A percentile compares a stretch with the other conserved stretches of the same genome.
Evolutionary conservation across 164 flowering plant species (phyloP).

Genomic region (Magnolia officinalis): DNA sequence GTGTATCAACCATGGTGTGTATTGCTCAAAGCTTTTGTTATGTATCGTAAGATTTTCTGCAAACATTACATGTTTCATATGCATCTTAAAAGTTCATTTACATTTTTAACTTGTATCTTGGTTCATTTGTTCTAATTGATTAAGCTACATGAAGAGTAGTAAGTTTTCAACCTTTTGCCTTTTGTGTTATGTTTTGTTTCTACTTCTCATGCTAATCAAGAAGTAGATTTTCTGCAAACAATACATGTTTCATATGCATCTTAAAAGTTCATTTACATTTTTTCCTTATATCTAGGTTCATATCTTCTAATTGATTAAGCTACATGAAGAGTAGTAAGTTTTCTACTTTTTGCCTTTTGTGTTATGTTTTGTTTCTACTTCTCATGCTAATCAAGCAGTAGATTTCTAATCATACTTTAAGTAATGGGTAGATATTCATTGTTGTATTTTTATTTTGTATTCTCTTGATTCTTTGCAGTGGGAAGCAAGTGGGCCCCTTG

Average conservation of each 20-base stretch:
- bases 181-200: no score
- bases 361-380: no score
- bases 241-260: neutral
- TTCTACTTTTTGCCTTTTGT: no score
- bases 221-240: neutral
- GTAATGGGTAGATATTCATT: neutral
- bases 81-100: neutral
- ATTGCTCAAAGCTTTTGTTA: no score
- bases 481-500: conserved; percentile 55
- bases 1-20: no score
- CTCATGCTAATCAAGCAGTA: neutral
- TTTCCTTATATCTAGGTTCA: neutral
- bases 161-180: no score
- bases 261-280: neutral
- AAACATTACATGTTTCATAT: neutral
- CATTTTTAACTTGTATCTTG: neutral
- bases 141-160: neutral
- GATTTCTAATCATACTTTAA: neutral
- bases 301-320: neutral
- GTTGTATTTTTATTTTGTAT: neutral
- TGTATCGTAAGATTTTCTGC: neutral
- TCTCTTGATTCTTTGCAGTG: conserved; percentile 41
- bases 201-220: neutral
- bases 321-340: neutral
- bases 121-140: neutral